These are phyloP conservation scores for Knoxdaviesia capensis DNA, from an alignment of 2,329 filamentous ascomycete genomes.

Conservation along the genomic window DNA sequence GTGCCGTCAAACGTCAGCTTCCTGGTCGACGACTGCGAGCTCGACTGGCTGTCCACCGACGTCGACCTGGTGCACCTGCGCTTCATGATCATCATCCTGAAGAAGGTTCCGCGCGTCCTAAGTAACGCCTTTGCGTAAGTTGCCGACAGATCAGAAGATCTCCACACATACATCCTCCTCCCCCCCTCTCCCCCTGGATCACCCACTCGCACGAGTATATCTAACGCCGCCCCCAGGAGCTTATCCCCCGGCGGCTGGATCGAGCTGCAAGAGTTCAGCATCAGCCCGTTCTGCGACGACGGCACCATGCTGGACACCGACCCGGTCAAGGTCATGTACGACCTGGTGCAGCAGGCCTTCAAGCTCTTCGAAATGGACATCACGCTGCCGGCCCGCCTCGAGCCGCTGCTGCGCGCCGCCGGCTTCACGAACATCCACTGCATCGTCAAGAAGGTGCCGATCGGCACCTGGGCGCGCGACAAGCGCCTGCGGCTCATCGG, in stretches of 20 bases:
- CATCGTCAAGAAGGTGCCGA: constrained; percentile 16
- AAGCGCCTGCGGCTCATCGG: constrained; percentile 15
- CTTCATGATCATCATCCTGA: constrained; percentile 27
- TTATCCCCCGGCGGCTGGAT: constrained; percentile 25
- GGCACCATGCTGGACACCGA: constrained; percentile 20
- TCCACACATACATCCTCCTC: too few relatives aligned
- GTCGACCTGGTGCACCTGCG: constrained; percentile 36
- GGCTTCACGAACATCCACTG: constrained; percentile 25
- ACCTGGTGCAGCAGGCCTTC: constrained; percentile 13
- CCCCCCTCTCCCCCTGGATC: too few relatives aligned
- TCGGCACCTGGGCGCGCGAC: constrained; percentile 16
- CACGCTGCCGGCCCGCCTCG: constrained; percentile 15
- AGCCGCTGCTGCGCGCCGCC: constrained; percentile 14
- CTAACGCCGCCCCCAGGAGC: constrained; percentile 9
- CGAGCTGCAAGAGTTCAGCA: constrained; percentile 26
- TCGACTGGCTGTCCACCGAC: constrained; percentile 27
- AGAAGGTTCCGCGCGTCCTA: constrained; percentile 28
- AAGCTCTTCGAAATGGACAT: constrained; percentile 17
- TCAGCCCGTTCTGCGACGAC: constrained; percentile 20
- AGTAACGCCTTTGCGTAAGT: constrained; percentile 14
- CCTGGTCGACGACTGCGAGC: constrained; percentile 40
- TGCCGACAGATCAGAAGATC: too few relatives aligned
- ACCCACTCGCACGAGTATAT: not conserved
- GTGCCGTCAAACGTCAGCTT: constrained; percentile 41
- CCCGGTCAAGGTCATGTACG: constrained; percentile 14